Percentiles rank a stretch among this genome's conserved stretches.
phyloP scores from a whole-genome alignment of 192 early-diverging fungal genomes.

The Nowakowskiella sp. region DNA sequence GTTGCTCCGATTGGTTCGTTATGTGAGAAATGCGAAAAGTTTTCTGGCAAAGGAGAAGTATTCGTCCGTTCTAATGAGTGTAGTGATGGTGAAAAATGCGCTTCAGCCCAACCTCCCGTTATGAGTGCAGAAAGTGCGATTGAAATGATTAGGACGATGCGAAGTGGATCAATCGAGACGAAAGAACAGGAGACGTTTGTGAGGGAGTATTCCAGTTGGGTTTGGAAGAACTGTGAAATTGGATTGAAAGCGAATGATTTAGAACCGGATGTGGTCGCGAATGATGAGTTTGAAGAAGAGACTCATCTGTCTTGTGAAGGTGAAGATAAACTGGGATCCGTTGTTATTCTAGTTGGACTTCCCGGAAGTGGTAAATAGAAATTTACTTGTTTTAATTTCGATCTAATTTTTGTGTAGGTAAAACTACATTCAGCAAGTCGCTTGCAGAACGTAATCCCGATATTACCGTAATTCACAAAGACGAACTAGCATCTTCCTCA shows the following conservation, averaged over 20 bases:
- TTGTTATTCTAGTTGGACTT: conserved; percentile 25
- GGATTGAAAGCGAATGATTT: conserved; percentile 5
- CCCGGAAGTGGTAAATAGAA: conserved; percentile 33
- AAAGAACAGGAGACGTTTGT: conserved; percentile 32
- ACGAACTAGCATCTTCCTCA: too few relatives aligned
- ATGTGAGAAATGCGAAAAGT: too few relatives aligned
- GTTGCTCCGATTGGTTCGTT: conserved; percentile 11
- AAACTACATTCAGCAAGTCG: too few relatives aligned
- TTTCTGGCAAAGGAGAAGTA: background rate
- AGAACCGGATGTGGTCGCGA: conserved; percentile 2
- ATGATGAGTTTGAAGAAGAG: conserved; percentile 8
- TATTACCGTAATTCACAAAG: too few relatives aligned
- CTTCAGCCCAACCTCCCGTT: conserved; percentile 16
- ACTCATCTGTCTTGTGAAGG: background rate
- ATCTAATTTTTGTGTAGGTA: too few relatives aligned
- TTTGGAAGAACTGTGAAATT: too few relatives aligned
- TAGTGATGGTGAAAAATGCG: conserved; percentile 14
- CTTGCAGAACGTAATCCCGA: too few relatives aligned
- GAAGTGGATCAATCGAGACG: conserved; percentile 35
- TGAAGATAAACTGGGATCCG: conserved; percentile 7
- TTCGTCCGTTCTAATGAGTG: conserved; percentile 2
- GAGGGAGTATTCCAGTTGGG: conserved; percentile 14
- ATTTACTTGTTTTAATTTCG: too few relatives aligned
- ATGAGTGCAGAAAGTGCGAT: conserved; percentile 27
- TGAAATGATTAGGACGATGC: conserved; percentile 19